Percentiles rank a stretch among this genome's conserved stretches.
Evolutionary conservation across 2,329 filamentous ascomycete genomes (phyloP).

Genomic region (Colletotrichum sp.): DNA sequence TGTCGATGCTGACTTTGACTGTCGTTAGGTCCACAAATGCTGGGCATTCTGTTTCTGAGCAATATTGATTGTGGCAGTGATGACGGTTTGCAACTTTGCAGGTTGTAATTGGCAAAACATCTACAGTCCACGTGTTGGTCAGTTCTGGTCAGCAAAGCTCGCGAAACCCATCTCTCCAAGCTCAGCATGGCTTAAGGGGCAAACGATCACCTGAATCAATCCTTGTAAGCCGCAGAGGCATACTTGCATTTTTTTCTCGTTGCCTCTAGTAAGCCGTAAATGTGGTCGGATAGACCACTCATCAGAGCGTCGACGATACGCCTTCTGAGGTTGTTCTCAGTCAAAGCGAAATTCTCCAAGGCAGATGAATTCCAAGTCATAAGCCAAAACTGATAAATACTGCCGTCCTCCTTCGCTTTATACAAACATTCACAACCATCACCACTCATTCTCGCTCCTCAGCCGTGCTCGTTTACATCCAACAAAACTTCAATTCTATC

Average conservation of each 20-base stretch:
- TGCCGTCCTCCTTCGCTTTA: background rate
- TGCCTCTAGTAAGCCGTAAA: background rate
- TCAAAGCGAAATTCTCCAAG: background rate
- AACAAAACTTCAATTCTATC: background rate
- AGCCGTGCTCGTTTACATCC: background rate
- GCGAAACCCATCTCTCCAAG: background rate
- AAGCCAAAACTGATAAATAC: fast-evolving
- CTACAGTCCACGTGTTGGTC: background rate
- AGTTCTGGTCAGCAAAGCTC: background rate
- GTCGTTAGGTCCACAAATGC: fast-evolving
- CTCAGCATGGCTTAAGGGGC: background rate
- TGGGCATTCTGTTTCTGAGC: background rate
- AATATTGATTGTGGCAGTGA: fast-evolving
- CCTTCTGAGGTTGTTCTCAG: background rate
- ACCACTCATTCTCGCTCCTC: background rate
- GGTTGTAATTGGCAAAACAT: background rate
- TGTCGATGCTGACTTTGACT: background rate
- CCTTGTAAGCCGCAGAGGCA: background rate
- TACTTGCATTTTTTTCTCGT: background rate
- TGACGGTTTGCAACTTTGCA: background rate
- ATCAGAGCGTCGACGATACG: background rate
- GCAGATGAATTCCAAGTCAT: background rate
- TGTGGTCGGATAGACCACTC: background rate
- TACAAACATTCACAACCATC: background rate
- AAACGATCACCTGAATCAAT: background rate